Percentiles rank a stretch among this genome's conserved stretches.
phyloP scores from a whole-genome alignment of 1,139 yeast genomes.

The Debaryomyces coudertii region DNA sequence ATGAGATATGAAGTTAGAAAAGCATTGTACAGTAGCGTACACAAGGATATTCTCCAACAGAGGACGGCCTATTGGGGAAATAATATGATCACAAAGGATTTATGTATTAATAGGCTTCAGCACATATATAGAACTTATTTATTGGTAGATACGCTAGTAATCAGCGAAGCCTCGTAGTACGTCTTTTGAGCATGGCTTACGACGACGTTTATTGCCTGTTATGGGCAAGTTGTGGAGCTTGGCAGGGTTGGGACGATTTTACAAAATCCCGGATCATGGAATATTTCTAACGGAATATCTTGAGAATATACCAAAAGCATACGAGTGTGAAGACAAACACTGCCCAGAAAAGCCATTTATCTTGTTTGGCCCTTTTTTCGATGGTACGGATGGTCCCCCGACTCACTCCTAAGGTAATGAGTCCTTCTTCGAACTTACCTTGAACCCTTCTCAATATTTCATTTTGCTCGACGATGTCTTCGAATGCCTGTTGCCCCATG shows the following conservation, averaged over 20 bases:
- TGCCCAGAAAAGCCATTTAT: constrained; percentile 84
- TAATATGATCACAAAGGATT: no score
- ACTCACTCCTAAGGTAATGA: constrained; percentile 84
- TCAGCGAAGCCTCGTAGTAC: background rate
- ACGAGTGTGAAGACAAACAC: constrained; percentile 67
- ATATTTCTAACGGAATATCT: constrained; percentile 56
- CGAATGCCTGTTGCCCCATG: constrained; percentile 85
- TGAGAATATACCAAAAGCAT: constrained; percentile 69
- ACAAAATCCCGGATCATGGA: no score
- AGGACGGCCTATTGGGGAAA: background rate
- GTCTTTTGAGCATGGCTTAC: no score
- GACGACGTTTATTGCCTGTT: background rate
- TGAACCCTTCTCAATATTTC: constrained; percentile 68
- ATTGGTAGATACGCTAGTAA: background rate
- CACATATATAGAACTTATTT: no score
- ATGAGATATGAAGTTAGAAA: constrained; percentile 2
- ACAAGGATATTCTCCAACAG: background rate
- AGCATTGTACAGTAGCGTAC: background rate
- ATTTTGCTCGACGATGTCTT: constrained; percentile 85
- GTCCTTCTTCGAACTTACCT: constrained; percentile 64
- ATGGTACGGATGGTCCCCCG: constrained; percentile 81
- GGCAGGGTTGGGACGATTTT: background rate
- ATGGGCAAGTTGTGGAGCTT: background rate
- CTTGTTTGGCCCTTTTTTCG: constrained; percentile 85
- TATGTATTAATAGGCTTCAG: no score